A percentile compares a stretch with the other conserved stretches of the same genome.
Conservation (phyloP, 352 stramenopile species). For the Globisporangium paroecandrum region DNA sequence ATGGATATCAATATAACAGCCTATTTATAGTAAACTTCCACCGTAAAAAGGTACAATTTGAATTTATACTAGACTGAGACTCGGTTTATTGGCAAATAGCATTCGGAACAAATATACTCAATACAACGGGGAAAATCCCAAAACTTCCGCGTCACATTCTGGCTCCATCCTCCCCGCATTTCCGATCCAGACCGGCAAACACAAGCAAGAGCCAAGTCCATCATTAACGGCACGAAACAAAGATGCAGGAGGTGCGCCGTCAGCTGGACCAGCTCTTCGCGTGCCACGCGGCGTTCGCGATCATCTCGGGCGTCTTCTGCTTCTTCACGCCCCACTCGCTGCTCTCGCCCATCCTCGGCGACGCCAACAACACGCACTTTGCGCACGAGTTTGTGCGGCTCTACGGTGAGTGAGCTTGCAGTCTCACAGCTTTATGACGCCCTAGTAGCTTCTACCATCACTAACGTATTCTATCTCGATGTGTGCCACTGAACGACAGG, state of each 20-base stretch:
- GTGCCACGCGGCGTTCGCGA: slow-evolving; percentile 67
- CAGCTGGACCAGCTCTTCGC: slow-evolving; percentile 83
- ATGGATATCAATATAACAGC: not conserved
- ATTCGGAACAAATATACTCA: too few species aligned
- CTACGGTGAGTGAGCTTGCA: slow-evolving; percentile 43
- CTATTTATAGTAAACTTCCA: not conserved
- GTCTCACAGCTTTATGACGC: not conserved
- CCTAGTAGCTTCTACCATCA: too few species aligned
- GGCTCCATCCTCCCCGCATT: slow-evolving; percentile 1
- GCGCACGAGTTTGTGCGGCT: slow-evolving; percentile 86
- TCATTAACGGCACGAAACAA: not conserved
- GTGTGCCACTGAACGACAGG: slow-evolving; percentile 23
- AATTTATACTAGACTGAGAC: not conserved
- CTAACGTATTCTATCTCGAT: not conserved
- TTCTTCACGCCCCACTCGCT: slow-evolving; percentile 81
- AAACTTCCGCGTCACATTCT: slow-evolving; percentile 12
- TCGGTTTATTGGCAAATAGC: not conserved
- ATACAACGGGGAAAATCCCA: not conserved
- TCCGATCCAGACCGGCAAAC: not conserved
- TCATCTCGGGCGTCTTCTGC: slow-evolving; percentile 59
- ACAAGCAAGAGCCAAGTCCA: not conserved
- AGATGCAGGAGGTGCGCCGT: slow-evolving; percentile 58
- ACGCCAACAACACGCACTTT: slow-evolving; percentile 76
- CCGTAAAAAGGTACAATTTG: not conserved
- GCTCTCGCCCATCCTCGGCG: slow-evolving; percentile 71